phyloP scores from a whole-genome alignment of 2,329 filamentous ascomycete species.

The Fusarium begoniae region DNA sequence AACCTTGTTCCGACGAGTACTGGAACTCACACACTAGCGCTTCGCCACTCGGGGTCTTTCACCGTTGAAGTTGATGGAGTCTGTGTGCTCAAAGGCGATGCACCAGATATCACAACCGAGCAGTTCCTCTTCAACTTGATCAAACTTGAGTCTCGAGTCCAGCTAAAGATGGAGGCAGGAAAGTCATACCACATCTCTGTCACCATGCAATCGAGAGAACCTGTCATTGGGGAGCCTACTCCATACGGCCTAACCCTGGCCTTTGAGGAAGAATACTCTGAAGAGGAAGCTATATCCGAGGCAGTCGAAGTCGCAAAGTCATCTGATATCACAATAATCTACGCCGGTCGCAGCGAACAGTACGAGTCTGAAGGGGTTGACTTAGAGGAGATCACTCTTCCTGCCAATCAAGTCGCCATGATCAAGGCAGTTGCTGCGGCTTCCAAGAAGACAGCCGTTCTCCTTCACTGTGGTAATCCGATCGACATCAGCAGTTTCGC shows the following conservation, averaged over 20 bases:
- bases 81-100: not conserved
- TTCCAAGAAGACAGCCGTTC: not conserved
- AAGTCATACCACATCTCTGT: not conserved
- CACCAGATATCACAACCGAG: not conserved
- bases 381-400: not conserved
- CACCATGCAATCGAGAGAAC: not conserved
- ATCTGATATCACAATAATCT: not conserved
- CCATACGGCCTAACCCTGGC: not conserved
- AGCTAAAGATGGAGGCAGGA: rapidly evolving
- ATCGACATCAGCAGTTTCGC: not conserved
- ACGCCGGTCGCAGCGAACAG: not conserved
- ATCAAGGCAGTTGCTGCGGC: not conserved
- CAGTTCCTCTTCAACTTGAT: not conserved
- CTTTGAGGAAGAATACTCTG: not conserved
- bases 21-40: not conserved
- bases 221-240: not conserved
- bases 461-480: not conserved
- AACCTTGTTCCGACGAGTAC: not conserved
- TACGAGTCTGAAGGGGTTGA: not conserved
- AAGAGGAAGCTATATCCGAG: not conserved
- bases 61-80: rapidly evolving
- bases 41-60: not conserved
- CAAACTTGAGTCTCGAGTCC: rapidly evolving
- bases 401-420: not conserved
- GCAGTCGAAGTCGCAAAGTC: not conserved